Base-by-base conservation (phyloP, 1,284 basidiomycete species). In the Ceratorhiza oryzae-sativae region DNA sequence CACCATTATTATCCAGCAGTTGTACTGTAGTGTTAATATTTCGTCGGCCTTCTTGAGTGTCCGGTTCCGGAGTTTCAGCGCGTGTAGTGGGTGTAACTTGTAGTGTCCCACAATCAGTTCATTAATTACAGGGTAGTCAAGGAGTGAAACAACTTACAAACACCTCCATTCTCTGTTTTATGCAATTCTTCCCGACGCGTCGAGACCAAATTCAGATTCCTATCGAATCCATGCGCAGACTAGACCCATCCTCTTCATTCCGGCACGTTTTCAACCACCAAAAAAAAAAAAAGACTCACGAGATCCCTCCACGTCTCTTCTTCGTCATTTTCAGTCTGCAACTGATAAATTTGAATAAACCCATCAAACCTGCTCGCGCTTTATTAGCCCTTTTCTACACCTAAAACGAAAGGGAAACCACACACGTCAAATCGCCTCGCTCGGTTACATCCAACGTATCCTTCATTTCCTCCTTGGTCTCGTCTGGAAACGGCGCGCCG, bases 231-330 rank as follows among this genome's bases (percentile, higher is more conserved):
- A 79, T 92, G 90, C 55, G 83, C 87, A 67, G 87, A 86, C 90
- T 92, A 13, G 3, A 45, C 42, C 4, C 30, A 25, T n/a, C 32
- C 25, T 2, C 18, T 20, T 48, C n/a, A 62, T 25, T 10, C 27
- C 27, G 20, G 10, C 23, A 59, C 42, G 10, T 15, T n/a, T 36
- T 23, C 20, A 15, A 59, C 45, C 62, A 39, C 48, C 6, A 2
- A 23, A 53, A 25, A 15, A n/a, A 67, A 70, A 39, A 39, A 8
- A 45, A 4, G 9, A 23, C 86, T 76, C 77, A 91, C 90, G 75
- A 92, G 80, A 82, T 92, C 91, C 78, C 85, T 83, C 90, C 90
- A 92, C 9, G 91, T 92, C 80, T 93, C 91, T 78, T 89, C 89
- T 77, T 91, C 89, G 74, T 92, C 91, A 75, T 88, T 91, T 77